Evolutionary conservation across 2,329 filamentous ascomycete genomes (phyloP), one percentile per base, ranked within the genome.

Genomic region (Diaporthe velutina): DNA sequence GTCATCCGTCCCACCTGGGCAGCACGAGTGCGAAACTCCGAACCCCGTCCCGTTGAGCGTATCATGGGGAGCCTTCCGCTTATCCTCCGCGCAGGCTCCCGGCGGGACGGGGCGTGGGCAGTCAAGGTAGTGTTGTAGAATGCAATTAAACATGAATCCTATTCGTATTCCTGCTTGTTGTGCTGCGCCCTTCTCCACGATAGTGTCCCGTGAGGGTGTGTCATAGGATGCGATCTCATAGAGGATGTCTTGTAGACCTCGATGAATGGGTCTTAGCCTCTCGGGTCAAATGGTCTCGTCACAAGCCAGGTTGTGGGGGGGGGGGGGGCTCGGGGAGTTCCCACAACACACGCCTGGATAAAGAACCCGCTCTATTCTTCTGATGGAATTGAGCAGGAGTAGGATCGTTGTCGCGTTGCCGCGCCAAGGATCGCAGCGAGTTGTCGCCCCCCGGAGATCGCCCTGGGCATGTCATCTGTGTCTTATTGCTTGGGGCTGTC

Each of bases 261-360:
- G n/a, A 4, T 3, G 33, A 40, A 33, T 19, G 35, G 57, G n/a
- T 25, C 57, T n/a, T n/a, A 48, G 28, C 17, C 40, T 64, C 28
- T 48, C 17, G 40, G 60, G 40, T 66, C 60, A 48, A 66, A 50
- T 66, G 61, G 42, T 25, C 42, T 50, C 19, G 61, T 66, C 61
- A 50, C 60, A 48, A 64, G 60, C 40, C 60, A 48, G 40, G 8
- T 22, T 30, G 60, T 48, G 58, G 60, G 42, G 35, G 5, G 52
- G 52, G 58, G 60, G 42, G 35, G 5, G 52, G 52, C 40, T 64
- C 40, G 60, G 60, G 58, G 17, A 54, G 52, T 35, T 35, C 54
- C 42, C 38, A 45, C 17, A 45, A 38, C 7, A 50, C 30, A 2
- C 13, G 19, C 61, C 12, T 50, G 42, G 38, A 22, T 35, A 64